Percentiles rank a stretch among this genome's conserved stretches.
Evolutionary conservation across 345 rosid genomes (phyloP).

Genomic region (Streptanthus diversifolius): DNA sequence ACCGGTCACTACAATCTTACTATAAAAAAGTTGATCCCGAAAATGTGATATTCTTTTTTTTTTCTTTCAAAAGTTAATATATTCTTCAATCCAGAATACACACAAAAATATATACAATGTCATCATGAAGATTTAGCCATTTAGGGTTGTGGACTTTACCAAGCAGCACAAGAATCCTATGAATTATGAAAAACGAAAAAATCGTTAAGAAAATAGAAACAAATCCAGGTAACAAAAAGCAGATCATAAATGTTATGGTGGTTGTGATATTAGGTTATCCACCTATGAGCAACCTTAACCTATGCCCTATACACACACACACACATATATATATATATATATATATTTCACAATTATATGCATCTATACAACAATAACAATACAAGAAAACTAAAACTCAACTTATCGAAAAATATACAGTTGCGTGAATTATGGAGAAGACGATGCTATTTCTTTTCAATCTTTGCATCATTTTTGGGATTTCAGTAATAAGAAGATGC

Average conservation of each 20-base stretch:
- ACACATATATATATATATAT: neutral
- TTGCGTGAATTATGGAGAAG: slow-evolving; percentile 16
- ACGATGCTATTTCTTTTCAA: slow-evolving; percentile 32
- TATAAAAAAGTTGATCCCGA: too few relatives aligned
- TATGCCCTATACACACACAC: neutral
- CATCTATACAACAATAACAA: neutral
- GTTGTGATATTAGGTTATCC: slow-evolving; percentile 44
- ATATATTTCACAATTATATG: neutral
- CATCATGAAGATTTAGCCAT: slow-evolving; percentile 18
- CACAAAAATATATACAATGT: too few relatives aligned
- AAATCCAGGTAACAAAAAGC: slow-evolving; percentile 17
- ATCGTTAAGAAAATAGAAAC: neutral
- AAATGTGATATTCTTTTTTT: too few relatives aligned
- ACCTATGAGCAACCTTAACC: slow-evolving; percentile 31
- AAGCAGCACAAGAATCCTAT: slow-evolving; percentile 21
- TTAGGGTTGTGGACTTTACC: slow-evolving; percentile 9
- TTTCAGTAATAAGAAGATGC: slow-evolving; percentile 32
- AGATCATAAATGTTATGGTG: slow-evolving; percentile 15
- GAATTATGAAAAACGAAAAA: slow-evolving; percentile 25
- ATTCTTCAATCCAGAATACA: too few relatives aligned
- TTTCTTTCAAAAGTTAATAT: too few relatives aligned
- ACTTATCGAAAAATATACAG: neutral
- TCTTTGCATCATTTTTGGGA: slow-evolving; percentile 28
- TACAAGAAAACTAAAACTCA: neutral
- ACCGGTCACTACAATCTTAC: too few relatives aligned